Base-by-base conservation (phyloP, 2,329 filamentous ascomycete species). In the Epichloe coenophiala region DNA sequence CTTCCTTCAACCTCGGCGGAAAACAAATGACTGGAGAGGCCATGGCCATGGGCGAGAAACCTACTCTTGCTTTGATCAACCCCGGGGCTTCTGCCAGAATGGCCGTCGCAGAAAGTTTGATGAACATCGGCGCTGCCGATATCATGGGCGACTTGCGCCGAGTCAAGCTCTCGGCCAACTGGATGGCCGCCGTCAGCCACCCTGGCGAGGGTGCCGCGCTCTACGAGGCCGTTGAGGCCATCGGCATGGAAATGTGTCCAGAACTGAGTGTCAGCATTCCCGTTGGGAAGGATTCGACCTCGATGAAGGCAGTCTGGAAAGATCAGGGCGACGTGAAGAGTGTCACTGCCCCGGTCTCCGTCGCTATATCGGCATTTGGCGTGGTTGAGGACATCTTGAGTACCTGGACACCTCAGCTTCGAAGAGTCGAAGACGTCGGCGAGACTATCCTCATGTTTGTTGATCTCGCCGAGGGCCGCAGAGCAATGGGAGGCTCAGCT, bases 261-360 rank as follows among this genome's bases (percentile, higher is more conserved):
- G 76, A 86, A 59, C 76, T 97, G 17, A 88, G 87, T 36, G 81
- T 98, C 54, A 88, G 86, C 51, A 97, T 98, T 53, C 93, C 93
- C 4, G 93, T 97, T 8, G 93, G 93, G 50, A 97, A 98, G 70
- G 93, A 98, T 66, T 97, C 91, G 0, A 95, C 94, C 68, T 96
- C 90, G 3, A 97, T 98, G 93, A 96, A 96, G 74, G 91, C 94
- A 61, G 88, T 88, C 51, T 97, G 93, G 93, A 85, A 81, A 62
- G 86, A 91, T 57, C 72, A 73, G 54, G 71, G 77, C 17, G 76
- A 86, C 54, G 70, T 76, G 13, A 93, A 86, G 71, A 90, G 90
- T 57, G 91, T 97, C 47, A 96, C 88, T 38, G 88, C 93, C 4
- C 93, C 93, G 1, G 80, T 97, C 59, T 95, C 91, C 1, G 77